Percentiles rank a stretch among this genome's conserved stretches.
phyloP scores from a whole-genome alignment of 805 yeast species.

The Pichia scutulata region DNA sequence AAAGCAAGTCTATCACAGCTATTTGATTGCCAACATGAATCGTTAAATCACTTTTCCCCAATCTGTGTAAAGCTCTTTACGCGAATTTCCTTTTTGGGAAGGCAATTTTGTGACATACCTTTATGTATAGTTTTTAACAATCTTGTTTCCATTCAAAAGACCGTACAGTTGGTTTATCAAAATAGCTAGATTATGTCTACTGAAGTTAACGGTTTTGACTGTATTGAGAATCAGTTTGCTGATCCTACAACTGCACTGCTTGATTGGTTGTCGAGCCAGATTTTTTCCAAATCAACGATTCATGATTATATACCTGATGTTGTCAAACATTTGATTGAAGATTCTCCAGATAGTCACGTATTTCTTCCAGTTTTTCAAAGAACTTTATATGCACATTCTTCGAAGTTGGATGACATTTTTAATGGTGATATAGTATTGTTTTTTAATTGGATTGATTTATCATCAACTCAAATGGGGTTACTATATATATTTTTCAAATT shows the following conservation, averaged over 20 bases:
- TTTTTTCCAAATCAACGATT: background rate
- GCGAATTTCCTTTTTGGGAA: background rate
- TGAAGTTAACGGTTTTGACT: background rate
- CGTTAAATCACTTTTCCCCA: background rate
- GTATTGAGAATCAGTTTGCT: background rate
- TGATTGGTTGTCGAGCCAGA: background rate
- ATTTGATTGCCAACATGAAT: background rate
- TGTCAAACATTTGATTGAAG: constrained; percentile 17
- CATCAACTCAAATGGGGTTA: constrained; percentile 2
- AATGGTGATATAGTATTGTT: constrained; percentile 3
- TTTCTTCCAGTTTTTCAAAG: constrained; percentile 7
- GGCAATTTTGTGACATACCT: background rate
- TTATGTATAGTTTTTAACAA: too few species aligned
- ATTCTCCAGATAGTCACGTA: background rate
- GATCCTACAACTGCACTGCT: background rate
- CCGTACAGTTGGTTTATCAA: background rate
- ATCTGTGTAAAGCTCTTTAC: background rate
- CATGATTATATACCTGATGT: constrained; percentile 11
- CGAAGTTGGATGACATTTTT: constrained; percentile 11
- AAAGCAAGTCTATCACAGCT: background rate
- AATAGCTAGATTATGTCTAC: background rate
- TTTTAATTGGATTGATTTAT: constrained; percentile 5
- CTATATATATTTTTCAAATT: constrained; percentile 9
- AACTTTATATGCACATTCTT: background rate
- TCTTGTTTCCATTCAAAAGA: too few species aligned